These are phyloP conservation scores for Pestalotiopsis sp. DNA, from an alignment of 2,329 filamentous ascomycete species.

Conservation along the genomic window DNA sequence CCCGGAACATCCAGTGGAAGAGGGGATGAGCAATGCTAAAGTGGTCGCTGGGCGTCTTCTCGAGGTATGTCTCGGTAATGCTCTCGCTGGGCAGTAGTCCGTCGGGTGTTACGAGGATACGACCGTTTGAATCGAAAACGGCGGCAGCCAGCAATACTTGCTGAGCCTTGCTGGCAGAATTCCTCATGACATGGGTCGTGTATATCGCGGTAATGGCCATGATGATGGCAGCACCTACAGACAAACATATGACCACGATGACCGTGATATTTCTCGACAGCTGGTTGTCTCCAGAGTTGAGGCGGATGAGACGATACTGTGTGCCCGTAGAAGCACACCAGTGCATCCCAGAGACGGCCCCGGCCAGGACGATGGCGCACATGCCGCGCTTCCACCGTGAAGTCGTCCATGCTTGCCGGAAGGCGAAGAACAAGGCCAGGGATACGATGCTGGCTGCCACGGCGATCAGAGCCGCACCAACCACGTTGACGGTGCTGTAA, in stretches of 20 bases:
- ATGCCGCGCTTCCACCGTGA: slow-evolving; percentile 74
- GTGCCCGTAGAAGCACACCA: slow-evolving; percentile 79
- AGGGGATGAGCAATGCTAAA: slow-evolving; percentile 77
- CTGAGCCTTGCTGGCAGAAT: slow-evolving; percentile 60
- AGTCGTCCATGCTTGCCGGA: slow-evolving; percentile 75
- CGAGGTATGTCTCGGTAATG: slow-evolving; percentile 77
- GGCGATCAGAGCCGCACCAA: slow-evolving; percentile 72
- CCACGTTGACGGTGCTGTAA: slow-evolving; percentile 61
- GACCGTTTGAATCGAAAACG: slow-evolving; percentile 67
- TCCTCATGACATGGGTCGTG: slow-evolving; percentile 53
- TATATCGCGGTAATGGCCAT: slow-evolving; percentile 58
- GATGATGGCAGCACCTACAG: slow-evolving; percentile 61
- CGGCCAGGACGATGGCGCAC: slow-evolving; percentile 69
- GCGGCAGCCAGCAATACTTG: slow-evolving; percentile 62
- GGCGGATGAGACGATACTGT: slow-evolving; percentile 58
- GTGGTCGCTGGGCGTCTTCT: slow-evolving; percentile 70
- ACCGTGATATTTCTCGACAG: slow-evolving; percentile 66
- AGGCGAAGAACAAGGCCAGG: slow-evolving; percentile 76
- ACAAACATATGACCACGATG: slow-evolving; percentile 72
- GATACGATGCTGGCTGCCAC: slow-evolving; percentile 70
- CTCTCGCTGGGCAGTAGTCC: slow-evolving; percentile 72
- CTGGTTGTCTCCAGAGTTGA: slow-evolving; percentile 40
- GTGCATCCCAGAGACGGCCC: slow-evolving; percentile 84
- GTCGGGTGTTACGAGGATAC: slow-evolving; percentile 69
- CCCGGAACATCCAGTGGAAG: slow-evolving; percentile 86